Conservation (phyloP, 164 flowering plant species). For the Saururus chinensis region DNA sequence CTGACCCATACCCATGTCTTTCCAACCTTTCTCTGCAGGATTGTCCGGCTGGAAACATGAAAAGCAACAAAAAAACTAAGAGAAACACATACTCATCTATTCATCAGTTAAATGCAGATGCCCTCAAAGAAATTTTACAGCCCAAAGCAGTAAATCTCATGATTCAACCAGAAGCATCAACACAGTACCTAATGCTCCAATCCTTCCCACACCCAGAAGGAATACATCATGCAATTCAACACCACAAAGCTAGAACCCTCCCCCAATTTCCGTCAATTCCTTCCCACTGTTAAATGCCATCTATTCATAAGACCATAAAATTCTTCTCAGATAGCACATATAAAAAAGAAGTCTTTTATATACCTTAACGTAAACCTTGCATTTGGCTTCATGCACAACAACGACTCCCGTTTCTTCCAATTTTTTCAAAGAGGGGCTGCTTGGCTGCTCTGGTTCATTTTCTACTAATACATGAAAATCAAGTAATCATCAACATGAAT, state of each 20-base stretch:
- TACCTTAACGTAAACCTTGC: conserved; percentile 98
- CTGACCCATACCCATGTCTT: conserved; percentile 84
- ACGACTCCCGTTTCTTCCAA: conserved; percentile 68
- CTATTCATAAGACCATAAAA: no score
- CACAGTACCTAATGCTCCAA: background rate
- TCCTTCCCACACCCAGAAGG: background rate
- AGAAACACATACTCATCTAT: background rate
- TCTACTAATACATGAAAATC: conserved; percentile 23
- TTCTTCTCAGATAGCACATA: background rate
- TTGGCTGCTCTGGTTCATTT: conserved; percentile 65
- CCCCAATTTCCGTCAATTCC: background rate
- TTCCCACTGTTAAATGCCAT: no score
- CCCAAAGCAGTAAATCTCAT: background rate
- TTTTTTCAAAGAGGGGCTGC: conserved; percentile 92
- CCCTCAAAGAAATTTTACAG: background rate
- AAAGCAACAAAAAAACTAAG: background rate
- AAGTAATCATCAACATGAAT: no score
- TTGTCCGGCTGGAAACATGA: conserved; percentile 54
- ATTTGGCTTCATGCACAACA: conserved; percentile 88
- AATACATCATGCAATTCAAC: background rate
- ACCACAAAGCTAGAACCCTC: background rate
- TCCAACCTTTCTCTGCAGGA: conserved; percentile 88
- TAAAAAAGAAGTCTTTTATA: no score
- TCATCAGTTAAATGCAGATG: background rate
- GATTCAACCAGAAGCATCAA: no score